A percentile compares a stretch with the other conserved stretches of the same genome.
Evolutionary conservation across 1,284 basidiomycete species (phyloP).

Genomic region (Boletus subluridellus): DNA sequence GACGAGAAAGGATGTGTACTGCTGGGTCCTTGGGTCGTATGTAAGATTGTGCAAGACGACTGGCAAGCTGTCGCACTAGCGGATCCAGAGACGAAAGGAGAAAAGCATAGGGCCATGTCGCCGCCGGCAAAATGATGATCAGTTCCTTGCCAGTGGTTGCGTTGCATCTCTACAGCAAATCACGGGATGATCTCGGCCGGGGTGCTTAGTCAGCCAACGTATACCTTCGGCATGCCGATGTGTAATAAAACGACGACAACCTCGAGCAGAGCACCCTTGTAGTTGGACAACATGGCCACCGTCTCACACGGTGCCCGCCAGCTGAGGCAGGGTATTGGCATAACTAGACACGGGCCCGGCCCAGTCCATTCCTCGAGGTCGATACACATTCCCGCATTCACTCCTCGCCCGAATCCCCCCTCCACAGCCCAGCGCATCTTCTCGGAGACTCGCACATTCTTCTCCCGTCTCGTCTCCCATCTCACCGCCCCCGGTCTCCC

Average conservation of each 20-base stretch:
- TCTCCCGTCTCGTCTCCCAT: slow-evolving; percentile 54
- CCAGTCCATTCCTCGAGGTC: slow-evolving; percentile 11
- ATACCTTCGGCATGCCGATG: background rate
- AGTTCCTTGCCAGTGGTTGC: no score
- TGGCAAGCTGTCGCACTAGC: no score
- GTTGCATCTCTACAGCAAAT: no score
- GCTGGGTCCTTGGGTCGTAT: no score
- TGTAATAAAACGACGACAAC: background rate
- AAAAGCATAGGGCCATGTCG: no score
- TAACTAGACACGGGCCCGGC: background rate
- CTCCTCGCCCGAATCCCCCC: slow-evolving; percentile 18
- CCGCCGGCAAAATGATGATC: no score
- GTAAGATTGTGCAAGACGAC: no score
- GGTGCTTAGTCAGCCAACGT: slow-evolving; percentile 18
- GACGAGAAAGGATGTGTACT: no score
- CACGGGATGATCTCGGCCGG: no score
- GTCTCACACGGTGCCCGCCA: slow-evolving; percentile 29
- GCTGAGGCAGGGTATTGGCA: slow-evolving; percentile 25
- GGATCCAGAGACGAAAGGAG: no score
- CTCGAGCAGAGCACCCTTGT: no score
- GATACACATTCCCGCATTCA: slow-evolving; percentile 16
- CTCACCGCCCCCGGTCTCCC: slow-evolving; percentile 55
- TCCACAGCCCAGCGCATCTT: slow-evolving; percentile 48
- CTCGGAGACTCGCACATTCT: slow-evolving; percentile 49
- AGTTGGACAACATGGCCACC: slow-evolving; percentile 16